Evolutionary conservation across 768 basidiomycete genomes (phyloP), one percentile per base, ranked within the genome.

Genomic region (Amyloporia xantha): DNA sequence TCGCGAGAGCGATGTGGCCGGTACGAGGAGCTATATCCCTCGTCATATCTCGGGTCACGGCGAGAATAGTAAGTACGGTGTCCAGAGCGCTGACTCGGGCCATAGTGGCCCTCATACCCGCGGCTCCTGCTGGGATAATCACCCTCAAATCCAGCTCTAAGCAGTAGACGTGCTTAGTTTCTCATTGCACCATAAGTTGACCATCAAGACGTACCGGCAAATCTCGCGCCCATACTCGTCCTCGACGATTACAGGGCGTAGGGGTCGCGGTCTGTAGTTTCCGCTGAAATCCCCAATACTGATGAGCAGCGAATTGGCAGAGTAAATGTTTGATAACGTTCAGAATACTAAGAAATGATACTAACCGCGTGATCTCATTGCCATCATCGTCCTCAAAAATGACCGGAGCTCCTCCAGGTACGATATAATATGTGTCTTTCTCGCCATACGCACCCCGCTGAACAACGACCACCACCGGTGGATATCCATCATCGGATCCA

Each of bases 381-480:
- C 84, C 84, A 17, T 71, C 63, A 54, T 79, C 76, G 56, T 86
- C 84, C 61, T 81, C 74, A 56, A 87, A 85, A 40, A 86, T 73
- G 4, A 86, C 78, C 50, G 79, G 75, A 51, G 78, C 68, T 19
- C 82, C 84, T 15, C 71, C 72, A 30, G 85, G 84, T 42, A 86
- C 74, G 54, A 86, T 76, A 54, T 86, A 86, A 59, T 71, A 71
- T 36, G 58, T 62, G 43, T 65, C 61, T 40, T 58, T 59, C 48
- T 62, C 59, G 40, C 63, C 61, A 51, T 60, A 41, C 21, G 54
- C 54, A 6, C 63, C 63, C 7, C 59, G 55, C 39, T 65, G 60
- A 4, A 65, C 61, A 11, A 65, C 60, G 2, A 65, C 56, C 11
- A 62, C 60, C 3, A 61, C 62, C 0, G 63, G 58, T 2, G 62